Evolutionary conservation across 2,329 filamentous ascomycete genomes (phyloP).

Genomic region (Alternaria sp.): DNA sequence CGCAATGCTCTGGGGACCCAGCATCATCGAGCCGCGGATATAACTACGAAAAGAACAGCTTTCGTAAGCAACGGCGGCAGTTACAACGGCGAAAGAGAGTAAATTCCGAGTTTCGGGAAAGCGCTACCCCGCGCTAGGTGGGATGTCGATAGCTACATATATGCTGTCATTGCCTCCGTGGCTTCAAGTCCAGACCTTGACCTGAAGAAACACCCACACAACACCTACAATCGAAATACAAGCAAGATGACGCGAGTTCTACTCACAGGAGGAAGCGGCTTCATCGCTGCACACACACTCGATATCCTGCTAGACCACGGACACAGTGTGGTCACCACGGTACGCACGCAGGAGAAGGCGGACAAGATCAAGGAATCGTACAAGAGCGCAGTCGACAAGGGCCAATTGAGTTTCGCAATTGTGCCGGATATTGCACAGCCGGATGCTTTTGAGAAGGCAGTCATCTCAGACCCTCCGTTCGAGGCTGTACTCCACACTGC

Average conservation of each 20-base stretch:
- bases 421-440: conserved; percentile 77
- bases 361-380: conserved; percentile 67
- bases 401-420: conserved; percentile 70
- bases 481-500: conserved; percentile 67
- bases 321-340: conserved; percentile 70
- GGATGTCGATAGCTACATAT: conserved; percentile 18
- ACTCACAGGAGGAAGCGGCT: conserved; percentile 66
- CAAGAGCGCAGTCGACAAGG: conserved; percentile 58
- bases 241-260: conserved; percentile 51
- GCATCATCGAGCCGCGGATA: conserved; percentile 14
- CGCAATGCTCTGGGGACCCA: conserved; percentile 10
- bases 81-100: conserved; percentile 17
- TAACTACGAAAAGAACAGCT: conserved; percentile 11
- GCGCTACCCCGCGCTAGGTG: conserved; percentile 26
- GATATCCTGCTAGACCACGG: conserved; percentile 65
- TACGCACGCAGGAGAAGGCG: conserved; percentile 69
- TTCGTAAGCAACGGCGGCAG: conserved; percentile 21
- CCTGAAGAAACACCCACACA: background rate
- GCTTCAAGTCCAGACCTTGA: background rate
- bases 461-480: conserved; percentile 70
- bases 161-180: conserved; percentile 14
- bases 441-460: conserved; percentile 71
- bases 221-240: background rate
- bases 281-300: conserved; percentile 72
- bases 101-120: conserved; percentile 21